Percentiles rank a stretch among this genome's conserved stretches.
These are phyloP conservation scores for Rhizopogon vinicolor DNA, from an alignment of 768 basidiomycete species.

Conservation along the genomic window DNA sequence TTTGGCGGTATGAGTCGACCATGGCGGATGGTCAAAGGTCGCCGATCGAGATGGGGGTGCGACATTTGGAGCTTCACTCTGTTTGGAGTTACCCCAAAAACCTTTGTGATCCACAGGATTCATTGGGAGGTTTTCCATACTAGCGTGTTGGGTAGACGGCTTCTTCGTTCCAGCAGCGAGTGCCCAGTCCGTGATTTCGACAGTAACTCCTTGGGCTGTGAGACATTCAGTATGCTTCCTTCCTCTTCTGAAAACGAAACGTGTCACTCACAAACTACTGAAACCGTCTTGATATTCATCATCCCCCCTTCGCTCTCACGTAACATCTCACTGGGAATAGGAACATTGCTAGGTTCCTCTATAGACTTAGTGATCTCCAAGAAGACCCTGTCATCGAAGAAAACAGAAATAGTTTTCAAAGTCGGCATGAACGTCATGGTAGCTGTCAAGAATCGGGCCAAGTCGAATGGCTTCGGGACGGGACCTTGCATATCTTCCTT, in stretches of 20 bases:
- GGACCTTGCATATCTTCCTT: conserved; percentile 31
- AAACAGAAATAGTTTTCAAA: conserved; percentile 18
- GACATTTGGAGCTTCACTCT: not conserved
- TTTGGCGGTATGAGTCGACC: not conserved
- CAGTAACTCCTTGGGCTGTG: conserved; percentile 67
- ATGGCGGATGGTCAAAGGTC: not conserved
- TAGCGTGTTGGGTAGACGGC: conserved; percentile 27
- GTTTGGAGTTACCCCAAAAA: conserved; percentile 3
- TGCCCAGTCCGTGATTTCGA: conserved; percentile 74
- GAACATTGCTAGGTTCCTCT: not conserved
- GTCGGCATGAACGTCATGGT: conserved; percentile 45
- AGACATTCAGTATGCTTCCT: not conserved
- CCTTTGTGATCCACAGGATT: conserved; percentile 1
- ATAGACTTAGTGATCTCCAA: not conserved
- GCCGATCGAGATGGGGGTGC: not conserved
- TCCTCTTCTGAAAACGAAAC: not conserved
- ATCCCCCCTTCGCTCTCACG: not conserved
- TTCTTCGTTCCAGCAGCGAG: conserved; percentile 61
- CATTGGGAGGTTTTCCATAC: not conserved
- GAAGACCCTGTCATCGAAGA: not conserved
- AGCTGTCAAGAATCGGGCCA: conserved; percentile 43
- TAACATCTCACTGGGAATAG: not conserved
- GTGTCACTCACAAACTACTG: not conserved
- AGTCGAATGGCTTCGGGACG: conserved; percentile 39
- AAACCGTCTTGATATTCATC: not conserved